These are phyloP conservation scores for Cucurbita pepo DNA, from an alignment of 306 rosid species.

Conservation along the genomic window DNA sequence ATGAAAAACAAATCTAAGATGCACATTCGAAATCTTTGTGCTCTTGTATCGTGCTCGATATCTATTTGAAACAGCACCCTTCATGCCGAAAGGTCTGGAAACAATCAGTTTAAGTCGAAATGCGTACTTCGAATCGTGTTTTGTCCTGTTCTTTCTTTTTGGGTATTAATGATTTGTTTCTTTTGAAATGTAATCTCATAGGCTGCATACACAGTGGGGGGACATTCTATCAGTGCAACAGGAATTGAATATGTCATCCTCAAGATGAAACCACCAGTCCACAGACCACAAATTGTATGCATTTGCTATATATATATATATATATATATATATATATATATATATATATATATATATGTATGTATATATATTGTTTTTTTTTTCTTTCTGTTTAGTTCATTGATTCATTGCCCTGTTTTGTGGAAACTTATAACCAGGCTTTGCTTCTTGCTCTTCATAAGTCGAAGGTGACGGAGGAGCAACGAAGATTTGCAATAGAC, in stretches of 20 bases:
- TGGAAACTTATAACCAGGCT: constrained; percentile 25
- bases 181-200: neutral
- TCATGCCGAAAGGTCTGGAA: neutral
- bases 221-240: constrained; percentile 57
- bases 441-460: constrained; percentile 71
- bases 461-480: constrained; percentile 53
- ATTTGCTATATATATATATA: neutral
- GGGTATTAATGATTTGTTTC: neutral
- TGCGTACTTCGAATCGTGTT: neutral
- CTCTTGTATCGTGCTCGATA: neutral
- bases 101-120: neutral
- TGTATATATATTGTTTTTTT: neutral
- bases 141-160: neutral
- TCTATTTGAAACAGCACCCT: neutral
- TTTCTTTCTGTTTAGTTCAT: neutral
- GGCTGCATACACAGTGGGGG: constrained; percentile 69
- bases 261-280: constrained; percentile 62
- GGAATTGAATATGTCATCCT: constrained; percentile 50
- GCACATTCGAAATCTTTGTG: neutral
- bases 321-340: no score
- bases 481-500: constrained; percentile 31
- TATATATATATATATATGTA: no score
- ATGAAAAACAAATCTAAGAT: neutral
- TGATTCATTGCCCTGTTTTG: constrained; percentile 7
- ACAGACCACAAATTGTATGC: constrained; percentile 68